A percentile compares a stretch with the other conserved stretches of the same genome.
Conservation (phyloP, 164 flowering plant genomes). For the Warburgia ugandensis region DNA sequence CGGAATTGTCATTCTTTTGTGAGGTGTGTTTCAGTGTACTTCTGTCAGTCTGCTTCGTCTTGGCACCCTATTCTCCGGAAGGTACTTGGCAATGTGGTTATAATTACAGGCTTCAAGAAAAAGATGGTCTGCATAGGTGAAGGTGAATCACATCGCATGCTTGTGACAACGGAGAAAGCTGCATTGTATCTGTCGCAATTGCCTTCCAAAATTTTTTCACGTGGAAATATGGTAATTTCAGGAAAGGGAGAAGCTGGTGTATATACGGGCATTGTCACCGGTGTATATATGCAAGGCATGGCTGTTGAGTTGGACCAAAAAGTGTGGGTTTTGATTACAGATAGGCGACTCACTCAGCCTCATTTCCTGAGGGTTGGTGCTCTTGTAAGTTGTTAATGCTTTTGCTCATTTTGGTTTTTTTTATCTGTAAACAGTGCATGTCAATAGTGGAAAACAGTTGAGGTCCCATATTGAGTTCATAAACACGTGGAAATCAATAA, state of each 20-base stretch:
- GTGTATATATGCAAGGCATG: constrained; percentile 68
- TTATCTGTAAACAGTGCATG: neutral
- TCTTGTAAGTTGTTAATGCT: constrained; percentile 39
- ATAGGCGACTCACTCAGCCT: constrained; percentile 28
- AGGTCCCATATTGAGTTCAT: neutral
- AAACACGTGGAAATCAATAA: no score
- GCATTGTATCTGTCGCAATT: constrained; percentile 26
- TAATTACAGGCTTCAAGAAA: constrained; percentile 54
- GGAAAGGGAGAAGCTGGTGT: constrained; percentile 41
- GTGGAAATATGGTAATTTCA: constrained; percentile 10
- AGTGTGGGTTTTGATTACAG: constrained; percentile 71
- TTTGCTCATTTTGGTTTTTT: neutral
- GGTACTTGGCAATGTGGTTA: constrained; percentile 37
- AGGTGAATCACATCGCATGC: constrained; percentile 42
- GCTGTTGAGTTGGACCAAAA: constrained; percentile 69
- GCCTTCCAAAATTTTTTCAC: constrained; percentile 1
- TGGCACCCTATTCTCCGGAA: constrained; percentile 61
- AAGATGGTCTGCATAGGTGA: constrained; percentile 53
- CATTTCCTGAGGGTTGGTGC: constrained; percentile 75
- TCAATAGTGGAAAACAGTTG: neutral
- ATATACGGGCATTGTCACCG: constrained; percentile 69
- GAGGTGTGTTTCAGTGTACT: constrained; percentile 34
- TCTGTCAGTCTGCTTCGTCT: constrained; percentile 41
- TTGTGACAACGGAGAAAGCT: constrained; percentile 42
- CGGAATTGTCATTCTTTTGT: constrained; percentile 28